These are phyloP conservation scores for Lentinula guzmanii DNA, from an alignment of 768 basidiomycete species.

Conservation along the genomic window DNA sequence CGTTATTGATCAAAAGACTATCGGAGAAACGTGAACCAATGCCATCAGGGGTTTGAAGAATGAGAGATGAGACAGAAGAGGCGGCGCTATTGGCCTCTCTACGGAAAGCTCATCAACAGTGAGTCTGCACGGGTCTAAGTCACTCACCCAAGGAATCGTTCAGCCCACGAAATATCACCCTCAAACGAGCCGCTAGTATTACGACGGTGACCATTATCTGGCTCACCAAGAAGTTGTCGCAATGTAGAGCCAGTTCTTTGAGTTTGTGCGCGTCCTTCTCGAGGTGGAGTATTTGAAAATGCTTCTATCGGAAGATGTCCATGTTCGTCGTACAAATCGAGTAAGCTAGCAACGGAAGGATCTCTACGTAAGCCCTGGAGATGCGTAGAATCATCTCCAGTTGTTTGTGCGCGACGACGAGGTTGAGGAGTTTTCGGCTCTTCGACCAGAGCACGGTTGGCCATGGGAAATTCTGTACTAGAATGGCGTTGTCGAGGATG, in stretches of 20 bases:
- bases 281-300: conserved; percentile 57
- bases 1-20: conserved; percentile 21
- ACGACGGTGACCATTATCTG: conserved; percentile 20
- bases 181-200: conserved; percentile 36
- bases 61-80: conserved; percentile 43
- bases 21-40: conserved; percentile 31
- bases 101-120: background rate
- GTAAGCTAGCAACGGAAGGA: conserved; percentile 70
- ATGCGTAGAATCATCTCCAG: conserved; percentile 35
- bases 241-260: conserved; percentile 66
- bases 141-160: conserved; percentile 61
- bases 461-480: conserved; percentile 60
- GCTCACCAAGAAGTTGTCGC: conserved; percentile 62
- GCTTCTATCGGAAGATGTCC: conserved; percentile 55
- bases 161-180: conserved; percentile 84
- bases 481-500: conserved; percentile 55
- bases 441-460: conserved; percentile 36
- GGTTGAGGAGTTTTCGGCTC: conserved; percentile 18
- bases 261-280: conserved; percentile 45
- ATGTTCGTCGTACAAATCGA: conserved; percentile 69
- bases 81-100: conserved; percentile 41
- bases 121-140: background rate
- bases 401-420: conserved; percentile 21
- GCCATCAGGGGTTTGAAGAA: conserved; percentile 46
- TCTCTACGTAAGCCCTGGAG: conserved; percentile 61